A percentile compares a stretch with the other conserved stretches of the same genome.
phyloP scores from a whole-genome alignment of 1,139 yeast genomes.

The Yamadazyma sp. region DNA sequence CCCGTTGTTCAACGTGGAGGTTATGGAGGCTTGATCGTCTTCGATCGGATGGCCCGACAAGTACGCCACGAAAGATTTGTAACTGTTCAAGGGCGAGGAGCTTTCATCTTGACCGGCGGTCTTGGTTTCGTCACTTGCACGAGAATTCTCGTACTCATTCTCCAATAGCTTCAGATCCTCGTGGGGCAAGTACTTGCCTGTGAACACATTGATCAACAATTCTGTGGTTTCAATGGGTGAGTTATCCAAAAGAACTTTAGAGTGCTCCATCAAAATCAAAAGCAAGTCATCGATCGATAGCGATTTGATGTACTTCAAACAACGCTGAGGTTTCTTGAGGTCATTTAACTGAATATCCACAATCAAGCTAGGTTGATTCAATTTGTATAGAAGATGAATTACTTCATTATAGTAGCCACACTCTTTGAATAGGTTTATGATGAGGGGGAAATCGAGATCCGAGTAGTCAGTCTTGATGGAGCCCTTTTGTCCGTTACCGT shows the following conservation, averaged over 20 bases:
- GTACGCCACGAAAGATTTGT: constrained; percentile 68
- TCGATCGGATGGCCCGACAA: constrained; percentile 38
- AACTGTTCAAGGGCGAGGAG: constrained; percentile 52
- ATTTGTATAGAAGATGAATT: constrained; percentile 64
- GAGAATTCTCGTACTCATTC: constrained; percentile 2
- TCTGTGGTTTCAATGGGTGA: constrained; percentile 83
- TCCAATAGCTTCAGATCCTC: constrained; percentile 13
- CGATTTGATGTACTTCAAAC: constrained; percentile 67
- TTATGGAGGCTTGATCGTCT: constrained; percentile 15
- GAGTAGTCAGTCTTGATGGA: constrained; percentile 20
- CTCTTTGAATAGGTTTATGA: constrained; percentile 74
- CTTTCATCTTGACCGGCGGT: constrained; percentile 10
- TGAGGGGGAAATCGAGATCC: constrained; percentile 66
- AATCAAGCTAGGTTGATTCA: constrained; percentile 72
- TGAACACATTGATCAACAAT: constrained; percentile 79
- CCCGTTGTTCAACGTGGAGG: constrained; percentile 10
- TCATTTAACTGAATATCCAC: constrained; percentile 77
- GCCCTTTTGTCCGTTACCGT: constrained; percentile 6
- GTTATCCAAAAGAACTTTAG: constrained; percentile 62
- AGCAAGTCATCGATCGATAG: constrained; percentile 78
- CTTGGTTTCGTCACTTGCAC: constrained; percentile 10
- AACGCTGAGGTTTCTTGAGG: constrained; percentile 58
- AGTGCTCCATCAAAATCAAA: constrained; percentile 65
- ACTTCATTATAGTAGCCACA: constrained; percentile 73
- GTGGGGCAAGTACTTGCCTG: constrained; percentile 71